Conservation (phyloP, 2,329 filamentous ascomycete genomes). For the Neocucurbitaria cava region DNA sequence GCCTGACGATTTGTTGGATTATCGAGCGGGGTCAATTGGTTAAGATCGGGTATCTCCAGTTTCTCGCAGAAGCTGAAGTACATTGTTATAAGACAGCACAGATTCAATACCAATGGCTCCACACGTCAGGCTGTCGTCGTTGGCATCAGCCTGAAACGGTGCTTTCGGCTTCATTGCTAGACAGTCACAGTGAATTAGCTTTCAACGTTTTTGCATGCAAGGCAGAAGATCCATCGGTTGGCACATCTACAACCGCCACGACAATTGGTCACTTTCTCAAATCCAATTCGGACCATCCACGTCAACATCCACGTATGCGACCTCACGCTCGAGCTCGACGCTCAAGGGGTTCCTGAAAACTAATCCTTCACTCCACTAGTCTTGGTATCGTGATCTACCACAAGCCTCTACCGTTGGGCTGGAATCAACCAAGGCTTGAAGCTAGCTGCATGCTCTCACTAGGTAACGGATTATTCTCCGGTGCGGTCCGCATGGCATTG, state of each 20-base stretch:
- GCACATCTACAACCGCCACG: background rate
- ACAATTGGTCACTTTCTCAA: background rate
- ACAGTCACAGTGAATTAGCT: background rate
- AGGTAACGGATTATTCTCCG: conserved; percentile 31
- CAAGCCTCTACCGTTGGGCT: conserved; percentile 13
- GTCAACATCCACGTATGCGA: background rate
- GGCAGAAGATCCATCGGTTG: background rate
- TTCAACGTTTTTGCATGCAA: background rate
- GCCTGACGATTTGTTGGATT: no score
- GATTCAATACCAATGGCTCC: no score
- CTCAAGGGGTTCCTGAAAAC: background rate
- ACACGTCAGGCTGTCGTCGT: no score
- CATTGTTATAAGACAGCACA: no score
- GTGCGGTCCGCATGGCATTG: conserved; percentile 10
- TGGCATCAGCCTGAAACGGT: conserved; percentile 1
- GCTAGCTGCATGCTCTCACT: conserved; percentile 8
- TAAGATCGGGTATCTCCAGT: no score
- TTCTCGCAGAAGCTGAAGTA: background rate
- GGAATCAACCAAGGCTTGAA: conserved; percentile 13
- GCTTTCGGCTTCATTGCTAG: background rate
- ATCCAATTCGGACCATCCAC: background rate
- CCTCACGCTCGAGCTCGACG: background rate
- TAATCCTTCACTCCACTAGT: background rate
- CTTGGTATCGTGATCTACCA: background rate
- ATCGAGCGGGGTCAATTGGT: no score